Percentiles rank a stretch among this genome's conserved stretches.
phyloP scores from a whole-genome alignment of 371 early-diverging fungal species.

The Neoconidiobolus thromboides region DNA sequence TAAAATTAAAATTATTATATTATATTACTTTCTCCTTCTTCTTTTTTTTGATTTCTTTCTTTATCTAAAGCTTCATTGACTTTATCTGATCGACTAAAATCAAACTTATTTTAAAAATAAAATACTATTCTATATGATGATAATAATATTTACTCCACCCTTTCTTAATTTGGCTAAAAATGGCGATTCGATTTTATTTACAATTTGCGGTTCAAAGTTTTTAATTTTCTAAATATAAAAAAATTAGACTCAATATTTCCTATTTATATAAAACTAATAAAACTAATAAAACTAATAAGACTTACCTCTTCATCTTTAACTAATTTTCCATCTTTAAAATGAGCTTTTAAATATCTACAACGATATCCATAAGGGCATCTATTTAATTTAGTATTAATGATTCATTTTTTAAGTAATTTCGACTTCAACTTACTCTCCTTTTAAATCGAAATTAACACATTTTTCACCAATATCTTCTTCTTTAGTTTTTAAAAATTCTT shows the following conservation, averaged over 20 bases:
- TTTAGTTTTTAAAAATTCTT: conserved; percentile 31
- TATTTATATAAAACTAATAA: background rate
- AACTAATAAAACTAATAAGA: background rate
- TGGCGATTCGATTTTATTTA: background rate
- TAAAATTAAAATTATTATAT: background rate
- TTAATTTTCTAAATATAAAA: background rate
- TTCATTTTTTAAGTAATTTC: background rate
- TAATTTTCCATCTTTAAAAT: conserved; percentile 31
- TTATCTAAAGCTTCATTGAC: no score
- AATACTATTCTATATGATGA: background rate
- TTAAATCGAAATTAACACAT: conserved; percentile 49
- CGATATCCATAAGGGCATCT: conserved; percentile 42
- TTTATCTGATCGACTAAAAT: no score
- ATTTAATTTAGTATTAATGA: conserved; percentile 2
- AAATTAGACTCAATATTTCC: background rate
- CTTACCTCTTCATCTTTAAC: conserved; percentile 25
- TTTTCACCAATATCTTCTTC: conserved; percentile 52
- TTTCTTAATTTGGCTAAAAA: conserved; percentile 15
- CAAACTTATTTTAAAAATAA: no score
- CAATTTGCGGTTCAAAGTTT: background rate
- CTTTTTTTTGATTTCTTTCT: no score
- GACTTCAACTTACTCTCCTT: conserved; percentile 33
- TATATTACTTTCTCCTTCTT: background rate
- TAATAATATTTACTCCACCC: conserved; percentile 12
- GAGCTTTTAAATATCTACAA: conserved; percentile 58